Evolutionary conservation across 1,284 basidiomycete genomes (phyloP), one percentile per base, ranked within the genome.

Genomic region (Farysia itapuensis): DNA sequence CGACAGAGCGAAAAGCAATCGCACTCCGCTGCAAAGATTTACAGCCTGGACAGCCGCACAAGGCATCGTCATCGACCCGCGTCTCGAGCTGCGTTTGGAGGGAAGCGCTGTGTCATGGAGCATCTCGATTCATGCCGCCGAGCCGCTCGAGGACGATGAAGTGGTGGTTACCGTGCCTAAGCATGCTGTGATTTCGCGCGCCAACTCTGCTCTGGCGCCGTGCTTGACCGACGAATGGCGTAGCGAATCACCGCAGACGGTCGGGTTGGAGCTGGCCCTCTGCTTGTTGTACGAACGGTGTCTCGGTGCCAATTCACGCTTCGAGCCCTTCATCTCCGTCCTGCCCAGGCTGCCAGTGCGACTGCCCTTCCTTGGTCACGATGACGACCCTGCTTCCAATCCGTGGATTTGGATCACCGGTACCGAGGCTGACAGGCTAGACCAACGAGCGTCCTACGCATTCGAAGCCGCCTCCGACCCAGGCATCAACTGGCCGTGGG

Each of bases 271-370:
- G 26, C 57, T 72, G 3, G 58, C 67, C 1, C 50, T 72, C 25
- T 64, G 64, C 32, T 40, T 72, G 5, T 39, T 67, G 9, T 68
- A 67, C 35, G 70, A 72, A 34, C 52, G 44, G 8, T 32, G 43
- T 16, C 37, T 66, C 2, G 63, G 57, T 0, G n/a, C 30, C 8
- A 5, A 14, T 14, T 70, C 67, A 2, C 18, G 22, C 1, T 72
- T 68, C 28, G 26, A 38, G 14, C 51, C 51, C 1, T 72, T 67
- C 15, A 12, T 72, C 8, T 30, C 38, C 7, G 56, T 50, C 32
- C 54, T 70, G 1, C 58, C 59, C 4, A 50, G 50, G 23, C 35
- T 48, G 0, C 35, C 29, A 5, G 50, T 68, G 1, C 37, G 43
- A 1, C 38, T 72, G 1, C 67, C 67, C 3, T 20, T 61, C 5